Percentiles rank a stretch among this genome's conserved stretches.
phyloP scores from a whole-genome alignment of 169 alveolate species.

The Babesia divergens region DNA sequence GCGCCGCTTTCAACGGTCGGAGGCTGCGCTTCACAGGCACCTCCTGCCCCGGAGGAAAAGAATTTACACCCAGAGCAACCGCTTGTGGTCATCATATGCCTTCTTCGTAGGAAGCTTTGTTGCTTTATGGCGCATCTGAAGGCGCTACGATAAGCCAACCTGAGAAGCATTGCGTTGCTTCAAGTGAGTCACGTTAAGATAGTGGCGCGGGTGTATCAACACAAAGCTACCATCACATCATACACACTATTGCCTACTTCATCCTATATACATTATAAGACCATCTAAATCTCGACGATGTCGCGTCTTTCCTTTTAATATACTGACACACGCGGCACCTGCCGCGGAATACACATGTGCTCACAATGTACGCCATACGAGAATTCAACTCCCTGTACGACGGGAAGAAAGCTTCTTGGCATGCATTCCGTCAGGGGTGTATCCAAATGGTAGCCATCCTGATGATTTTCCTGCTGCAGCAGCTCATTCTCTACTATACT shows the following conservation, averaged over 20 bases:
- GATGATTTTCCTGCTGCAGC: constrained; percentile 59
- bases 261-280: no score
- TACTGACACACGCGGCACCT: constrained; percentile 1
- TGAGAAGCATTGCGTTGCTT: constrained; percentile 13
- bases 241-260: no score
- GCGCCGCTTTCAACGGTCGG: constrained; percentile 1
- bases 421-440: constrained; percentile 6
- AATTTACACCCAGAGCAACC: constrained; percentile 37
- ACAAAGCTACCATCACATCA: no score
- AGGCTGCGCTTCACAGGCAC: background rate
- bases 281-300: no score
- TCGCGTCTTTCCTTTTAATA: background rate
- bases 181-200: background rate
- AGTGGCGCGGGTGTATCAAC: background rate
- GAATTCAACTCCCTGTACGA: background rate
- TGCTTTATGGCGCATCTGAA: background rate
- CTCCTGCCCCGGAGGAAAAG: constrained; percentile 3
- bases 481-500: constrained; percentile 41
- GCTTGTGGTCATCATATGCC: constrained; percentile 5
- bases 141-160: background rate
- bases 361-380: constrained; percentile 5
- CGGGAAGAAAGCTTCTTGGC: background rate
- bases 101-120: background rate
- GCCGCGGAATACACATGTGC: constrained; percentile 25
- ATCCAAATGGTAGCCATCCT: constrained; percentile 27